A percentile compares a stretch with the other conserved stretches of the same genome.
These are phyloP conservation scores for Vickermania ingenoplastis DNA, from an alignment of 208 protist species.

Conservation along the genomic window DNA sequence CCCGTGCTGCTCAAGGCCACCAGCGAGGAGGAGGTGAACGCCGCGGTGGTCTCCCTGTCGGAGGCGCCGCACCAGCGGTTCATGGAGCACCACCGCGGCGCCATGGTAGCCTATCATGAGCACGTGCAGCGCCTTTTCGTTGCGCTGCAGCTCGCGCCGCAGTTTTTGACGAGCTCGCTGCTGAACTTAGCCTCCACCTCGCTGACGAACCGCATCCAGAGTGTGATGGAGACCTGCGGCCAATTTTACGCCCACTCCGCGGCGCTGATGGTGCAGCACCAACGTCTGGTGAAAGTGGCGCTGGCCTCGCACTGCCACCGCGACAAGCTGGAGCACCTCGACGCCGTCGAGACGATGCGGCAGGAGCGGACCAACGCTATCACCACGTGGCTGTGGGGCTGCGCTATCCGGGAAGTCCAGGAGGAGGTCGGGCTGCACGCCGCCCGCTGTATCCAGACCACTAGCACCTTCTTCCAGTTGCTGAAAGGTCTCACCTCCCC, in stretches of 20 bases:
- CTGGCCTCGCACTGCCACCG: conserved; percentile 37
- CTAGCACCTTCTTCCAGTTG: conserved; percentile 55
- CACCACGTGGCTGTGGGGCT: conserved; percentile 44
- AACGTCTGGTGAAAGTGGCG: conserved; percentile 46
- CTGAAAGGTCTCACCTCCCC: conserved; percentile 52
- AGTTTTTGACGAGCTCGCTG: conserved; percentile 29
- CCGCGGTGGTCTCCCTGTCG: conserved; percentile 21
- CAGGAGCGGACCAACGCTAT: conserved; percentile 18
- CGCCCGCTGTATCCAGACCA: conserved; percentile 40
- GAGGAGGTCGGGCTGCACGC: conserved; percentile 61
- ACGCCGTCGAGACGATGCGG: conserved; percentile 33
- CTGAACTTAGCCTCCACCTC: conserved; percentile 27
- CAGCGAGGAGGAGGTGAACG: conserved; percentile 21
- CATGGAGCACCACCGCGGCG: conserved; percentile 31
- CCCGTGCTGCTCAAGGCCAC: conserved; percentile 36
- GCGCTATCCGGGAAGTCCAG: conserved; percentile 59
- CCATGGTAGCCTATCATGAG: conserved; percentile 31
- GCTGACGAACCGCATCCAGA: conserved; percentile 34
- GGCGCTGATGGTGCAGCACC: conserved; percentile 28
- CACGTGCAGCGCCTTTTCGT: conserved; percentile 59
- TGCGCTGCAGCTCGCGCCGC: conserved; percentile 33
- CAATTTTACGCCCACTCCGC: conserved; percentile 39
- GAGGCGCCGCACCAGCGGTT: conserved; percentile 31
- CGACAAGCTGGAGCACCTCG: conserved; percentile 23
- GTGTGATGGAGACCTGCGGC: conserved; percentile 40